Conservation (phyloP, 257 asterid genomes). For the Penstemon barbatus region DNA sequence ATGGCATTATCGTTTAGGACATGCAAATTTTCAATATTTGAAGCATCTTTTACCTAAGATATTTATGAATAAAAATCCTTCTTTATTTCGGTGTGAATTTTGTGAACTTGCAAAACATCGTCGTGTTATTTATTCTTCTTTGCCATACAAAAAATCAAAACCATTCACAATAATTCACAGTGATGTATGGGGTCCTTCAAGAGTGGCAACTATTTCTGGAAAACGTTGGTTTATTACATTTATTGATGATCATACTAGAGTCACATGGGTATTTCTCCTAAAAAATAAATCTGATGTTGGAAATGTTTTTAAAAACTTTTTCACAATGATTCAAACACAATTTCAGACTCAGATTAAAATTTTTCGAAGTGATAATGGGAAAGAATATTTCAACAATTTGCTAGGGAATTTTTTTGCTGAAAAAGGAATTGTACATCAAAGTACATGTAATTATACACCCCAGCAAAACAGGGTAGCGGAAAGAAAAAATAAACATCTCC, state of each 20-base stretch:
- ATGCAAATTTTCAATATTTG: neutral
- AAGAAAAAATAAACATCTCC: too few species aligned
- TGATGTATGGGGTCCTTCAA: slow-evolving; percentile 6
- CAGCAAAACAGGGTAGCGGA: too few species aligned
- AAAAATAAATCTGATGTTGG: neutral
- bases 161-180: slow-evolving; percentile 13
- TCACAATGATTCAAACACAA: neutral
- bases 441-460: too few species aligned
- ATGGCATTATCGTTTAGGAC: slow-evolving; percentile 1
- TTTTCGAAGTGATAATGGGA: slow-evolving; percentile 19
- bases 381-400: neutral
- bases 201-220: neutral
- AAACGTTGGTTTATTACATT: slow-evolving; percentile 12
- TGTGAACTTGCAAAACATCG: slow-evolving; percentile 3
- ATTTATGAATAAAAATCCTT: too few species aligned
- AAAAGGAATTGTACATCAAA: slow-evolving; percentile 1
- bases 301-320: neutral
- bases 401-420: neutral
- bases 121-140: neutral
- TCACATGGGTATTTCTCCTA: neutral
- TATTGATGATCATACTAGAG: slow-evolving; percentile 6
- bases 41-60: too few species aligned
- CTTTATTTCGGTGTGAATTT: slow-evolving; percentile 9
- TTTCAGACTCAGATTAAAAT: neutral
- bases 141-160: neutral